These are phyloP conservation scores for Lodderomyces metapsilosis DNA, from an alignment of 1,139 yeast species.

Conservation along the genomic window DNA sequence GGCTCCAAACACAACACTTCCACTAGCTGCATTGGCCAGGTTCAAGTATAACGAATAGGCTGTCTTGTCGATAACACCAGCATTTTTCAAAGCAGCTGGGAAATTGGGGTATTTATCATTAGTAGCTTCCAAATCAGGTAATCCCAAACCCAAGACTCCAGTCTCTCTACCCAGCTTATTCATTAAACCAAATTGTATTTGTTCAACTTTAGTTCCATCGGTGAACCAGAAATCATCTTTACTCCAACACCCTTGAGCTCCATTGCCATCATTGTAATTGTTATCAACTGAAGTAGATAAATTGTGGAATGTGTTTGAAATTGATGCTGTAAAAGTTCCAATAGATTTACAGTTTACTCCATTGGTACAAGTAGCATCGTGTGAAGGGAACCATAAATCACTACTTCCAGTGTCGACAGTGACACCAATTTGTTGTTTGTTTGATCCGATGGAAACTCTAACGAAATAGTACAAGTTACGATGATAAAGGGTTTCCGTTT, in stretches of 20 bases:
- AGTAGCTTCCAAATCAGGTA: slow-evolving; percentile 12
- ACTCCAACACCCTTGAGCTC: slow-evolving; percentile 56
- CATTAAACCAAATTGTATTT: slow-evolving; percentile 19
- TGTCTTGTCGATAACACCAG: slow-evolving; percentile 47
- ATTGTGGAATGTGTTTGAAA: slow-evolving; percentile 14
- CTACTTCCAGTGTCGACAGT: slow-evolving; percentile 29
- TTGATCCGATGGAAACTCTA: slow-evolving; percentile 20
- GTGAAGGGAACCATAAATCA: slow-evolving; percentile 25
- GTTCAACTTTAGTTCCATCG: slow-evolving; percentile 11
- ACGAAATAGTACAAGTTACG: slow-evolving; percentile 4
- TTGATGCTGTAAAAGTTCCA: slow-evolving; percentile 6
- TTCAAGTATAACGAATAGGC: slow-evolving; percentile 37
- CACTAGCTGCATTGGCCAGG: slow-evolving; percentile 18
- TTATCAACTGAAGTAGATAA: slow-evolving; percentile 9
- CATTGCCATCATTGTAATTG: slow-evolving; percentile 13
- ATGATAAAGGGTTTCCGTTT: not conserved
- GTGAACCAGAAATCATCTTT: slow-evolving; percentile 29
- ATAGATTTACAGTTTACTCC: slow-evolving; percentile 2
- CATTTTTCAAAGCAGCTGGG: slow-evolving; percentile 26
- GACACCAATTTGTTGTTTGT: slow-evolving; percentile 19
- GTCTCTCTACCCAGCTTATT: slow-evolving; percentile 8
- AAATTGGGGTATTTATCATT: slow-evolving; percentile 24
- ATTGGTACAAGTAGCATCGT: slow-evolving; percentile 8
- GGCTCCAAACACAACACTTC: slow-evolving; percentile 31
- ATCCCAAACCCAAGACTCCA: slow-evolving; percentile 23